Percentiles rank a stretch among this genome's conserved stretches.
Conservation (phyloP, 2,329 filamentous ascomycete genomes). For the Diaporthe batatas region DNA sequence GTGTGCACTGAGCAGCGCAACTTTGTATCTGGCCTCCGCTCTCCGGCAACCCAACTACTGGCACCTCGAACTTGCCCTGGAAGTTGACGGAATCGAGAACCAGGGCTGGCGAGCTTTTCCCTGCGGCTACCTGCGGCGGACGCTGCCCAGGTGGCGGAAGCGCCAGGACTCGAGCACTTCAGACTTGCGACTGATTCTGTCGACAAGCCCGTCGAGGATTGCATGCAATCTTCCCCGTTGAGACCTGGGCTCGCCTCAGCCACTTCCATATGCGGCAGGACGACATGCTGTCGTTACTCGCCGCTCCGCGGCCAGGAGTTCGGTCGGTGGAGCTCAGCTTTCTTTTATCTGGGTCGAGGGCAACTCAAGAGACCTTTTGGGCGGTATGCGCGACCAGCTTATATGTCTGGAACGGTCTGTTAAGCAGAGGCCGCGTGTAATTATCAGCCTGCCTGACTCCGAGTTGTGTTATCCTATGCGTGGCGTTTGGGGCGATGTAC, state of each 20-base stretch:
- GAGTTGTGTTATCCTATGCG: not conserved
- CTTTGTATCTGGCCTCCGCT: conserved; percentile 44
- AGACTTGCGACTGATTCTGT: conserved; percentile 43
- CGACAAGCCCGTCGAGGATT: not conserved
- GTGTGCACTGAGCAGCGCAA: conserved; percentile 48
- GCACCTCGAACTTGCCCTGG: conserved; percentile 47
- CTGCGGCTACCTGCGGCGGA: conserved; percentile 42
- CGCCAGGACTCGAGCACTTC: conserved; percentile 45
- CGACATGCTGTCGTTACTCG: conserved; percentile 47
- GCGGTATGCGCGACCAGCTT: conserved; percentile 20
- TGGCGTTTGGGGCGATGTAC: not conserved
- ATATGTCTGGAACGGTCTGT: not conserved
- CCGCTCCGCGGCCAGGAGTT: conserved; percentile 44
- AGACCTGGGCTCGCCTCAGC: conserved; percentile 46
- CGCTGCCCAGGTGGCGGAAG: conserved; percentile 43
- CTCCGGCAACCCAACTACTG: conserved; percentile 47
- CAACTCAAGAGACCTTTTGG: conserved; percentile 3
- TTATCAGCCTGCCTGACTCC: not conserved
- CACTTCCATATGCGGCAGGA: conserved; percentile 45
- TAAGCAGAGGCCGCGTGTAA: not conserved
- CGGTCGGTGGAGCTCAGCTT: conserved; percentile 49
- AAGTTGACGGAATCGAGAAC: conserved; percentile 37
- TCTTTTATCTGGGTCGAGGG: conserved; percentile 44
- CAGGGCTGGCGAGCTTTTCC: conserved; percentile 39
- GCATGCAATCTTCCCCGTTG: conserved; percentile 47